Base-by-base conservation (phyloP, 345 rosid genomes). In the Moricandia arvensis region DNA sequence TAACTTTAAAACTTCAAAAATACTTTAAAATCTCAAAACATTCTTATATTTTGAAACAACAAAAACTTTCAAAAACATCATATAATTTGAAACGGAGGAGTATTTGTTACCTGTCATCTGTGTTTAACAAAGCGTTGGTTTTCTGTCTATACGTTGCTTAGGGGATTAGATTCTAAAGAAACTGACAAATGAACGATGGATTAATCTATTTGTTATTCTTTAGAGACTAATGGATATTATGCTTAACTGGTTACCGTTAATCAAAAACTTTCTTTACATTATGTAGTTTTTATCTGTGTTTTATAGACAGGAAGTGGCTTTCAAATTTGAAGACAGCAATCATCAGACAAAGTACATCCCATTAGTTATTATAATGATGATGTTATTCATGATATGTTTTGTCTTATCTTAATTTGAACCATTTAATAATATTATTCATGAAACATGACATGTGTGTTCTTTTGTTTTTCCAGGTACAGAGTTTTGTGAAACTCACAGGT, bases 311-410 rank as follows among this genome's bases (percentile, higher is more conserved):
- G 87, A 87, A 29, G 83, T 84, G 5, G 90, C 95, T 0, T 68
- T 80, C 24, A 35, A 77, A 79, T 66, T 94, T 91, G 38, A 93
- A 96, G 16, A 94, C 98, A 1, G 93, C 98, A 5, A 94, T 94
- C 51, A 92, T 94, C 12, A 91, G 87, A 94, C 80, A 91, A 94
- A 35, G 41, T 35, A 35, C 7, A 29, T 29, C 3, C 9, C 41
- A 35, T 35, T 8, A 35, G 10, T 35, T 35, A 35, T 34, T 29
- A 35, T 9, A 35, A 7, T 35, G 3, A 35, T 9, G 41, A 35
- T 35, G 41, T 35, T 35, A 35, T 35, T 8, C 41, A 17, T 61
- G 53, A 45, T 9, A 30, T 59, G 0, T 21, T 18, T 4, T 26
- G 11, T 24, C 57, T 9, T 16, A 51, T 51, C 11, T 16, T 7